phyloP scores from a whole-genome alignment of 2,329 filamentous ascomycete genomes.

The Penicillium italicum region DNA sequence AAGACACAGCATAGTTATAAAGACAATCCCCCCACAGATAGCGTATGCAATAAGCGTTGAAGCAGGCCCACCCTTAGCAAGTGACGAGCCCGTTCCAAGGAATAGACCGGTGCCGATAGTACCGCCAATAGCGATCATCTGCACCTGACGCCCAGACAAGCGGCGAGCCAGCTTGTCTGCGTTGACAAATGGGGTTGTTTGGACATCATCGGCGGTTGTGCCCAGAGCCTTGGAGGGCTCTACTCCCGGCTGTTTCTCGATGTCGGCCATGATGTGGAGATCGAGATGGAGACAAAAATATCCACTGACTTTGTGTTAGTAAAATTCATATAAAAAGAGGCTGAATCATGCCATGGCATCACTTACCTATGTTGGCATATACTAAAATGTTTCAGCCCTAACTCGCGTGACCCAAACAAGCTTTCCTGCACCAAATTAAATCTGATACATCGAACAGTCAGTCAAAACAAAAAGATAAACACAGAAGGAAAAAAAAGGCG shows the following conservation, averaged over 20 bases:
- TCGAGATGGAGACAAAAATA: background rate
- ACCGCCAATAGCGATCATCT: constrained; percentile 60
- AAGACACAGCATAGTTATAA: constrained; percentile 56
- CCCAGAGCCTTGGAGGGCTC: constrained; percentile 13
- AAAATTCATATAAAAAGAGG: background rate
- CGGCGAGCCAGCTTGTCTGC: constrained; percentile 53
- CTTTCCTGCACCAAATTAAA: background rate
- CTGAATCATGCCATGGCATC: background rate
- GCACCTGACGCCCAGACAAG: constrained; percentile 60
- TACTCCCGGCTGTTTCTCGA: constrained; percentile 24
- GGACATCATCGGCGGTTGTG: constrained; percentile 7
- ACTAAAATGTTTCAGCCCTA: constrained; percentile 8
- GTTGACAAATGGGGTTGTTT: constrained; percentile 23
- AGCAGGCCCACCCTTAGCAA: constrained; percentile 58
- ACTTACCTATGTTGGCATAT: constrained; percentile 4
- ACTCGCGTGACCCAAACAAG: constrained; percentile 20
- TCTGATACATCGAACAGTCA: background rate
- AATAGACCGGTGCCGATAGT: constrained; percentile 57
- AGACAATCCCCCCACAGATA: constrained; percentile 57
- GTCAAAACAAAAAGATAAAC: background rate
- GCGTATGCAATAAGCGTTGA: constrained; percentile 57
- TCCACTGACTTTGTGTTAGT: background rate
- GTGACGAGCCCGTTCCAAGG: constrained; percentile 58
- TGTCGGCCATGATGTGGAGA: constrained; percentile 16
- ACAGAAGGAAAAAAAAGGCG: background rate